These are phyloP conservation scores for Pezicula radicicola DNA, from an alignment of 2,329 filamentous ascomycete genomes.

Conservation along the genomic window DNA sequence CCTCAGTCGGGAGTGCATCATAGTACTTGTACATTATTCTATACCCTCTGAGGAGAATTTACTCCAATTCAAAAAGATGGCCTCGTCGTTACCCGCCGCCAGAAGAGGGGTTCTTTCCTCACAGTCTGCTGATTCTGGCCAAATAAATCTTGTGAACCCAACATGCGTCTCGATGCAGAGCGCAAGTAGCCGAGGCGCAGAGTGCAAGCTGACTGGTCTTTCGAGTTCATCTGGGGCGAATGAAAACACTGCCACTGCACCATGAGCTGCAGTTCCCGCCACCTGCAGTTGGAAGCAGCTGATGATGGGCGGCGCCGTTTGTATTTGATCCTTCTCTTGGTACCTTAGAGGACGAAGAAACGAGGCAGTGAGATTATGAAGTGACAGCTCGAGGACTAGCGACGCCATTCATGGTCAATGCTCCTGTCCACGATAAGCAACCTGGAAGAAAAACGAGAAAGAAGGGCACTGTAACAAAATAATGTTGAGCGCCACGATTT, in stretches of 20 bases:
- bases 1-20: too few species aligned
- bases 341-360: background rate
- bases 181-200: constrained; percentile 1
- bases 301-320: too few species aligned
- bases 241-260: constrained; percentile 9
- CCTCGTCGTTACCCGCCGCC: too few species aligned
- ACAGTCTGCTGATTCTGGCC: background rate
- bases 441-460: background rate
- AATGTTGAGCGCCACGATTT: background rate
- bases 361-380: background rate
- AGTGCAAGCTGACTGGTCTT: background rate
- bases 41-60: too few species aligned
- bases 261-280: constrained; percentile 1
- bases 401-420: background rate
- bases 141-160: background rate
- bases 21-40: too few species aligned
- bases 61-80: too few species aligned
- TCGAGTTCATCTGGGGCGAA: constrained; percentile 1
- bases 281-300: background rate
- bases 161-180: background rate
- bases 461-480: background rate
- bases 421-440: background rate
- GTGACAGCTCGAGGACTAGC: background rate
- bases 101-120: too few species aligned
- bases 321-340: too few species aligned